Evolutionary conservation across 345 rosid genomes (phyloP), one percentile per base, ranked within the genome.

Genomic region (Brassica nigra): DNA sequence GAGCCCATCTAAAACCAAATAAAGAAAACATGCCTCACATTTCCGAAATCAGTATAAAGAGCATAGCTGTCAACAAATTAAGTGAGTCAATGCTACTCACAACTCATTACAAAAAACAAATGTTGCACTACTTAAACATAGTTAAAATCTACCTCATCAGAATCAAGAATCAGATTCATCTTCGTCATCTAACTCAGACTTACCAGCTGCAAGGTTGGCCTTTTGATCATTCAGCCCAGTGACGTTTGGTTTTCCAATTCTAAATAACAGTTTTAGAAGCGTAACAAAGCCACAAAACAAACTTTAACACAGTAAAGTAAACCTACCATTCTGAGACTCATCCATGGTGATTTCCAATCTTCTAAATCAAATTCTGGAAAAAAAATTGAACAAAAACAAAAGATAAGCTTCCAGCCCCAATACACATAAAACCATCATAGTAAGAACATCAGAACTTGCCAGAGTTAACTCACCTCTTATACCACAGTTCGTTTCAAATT

Each of bases 201-300:
- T 86, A 27, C 30, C 84, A 5, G 76, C 83, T 84, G 84, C 33
- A 28, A 82, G 74, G 12, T 82, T 85, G 1, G 77, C 37, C 61
- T 74, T 12, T 76, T 86, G 83, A 6, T 67, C 75, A 44, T 71
- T 68, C 49, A 72, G 78, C 28, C 3, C 37, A 39, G 47, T 66
- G 9, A 16, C 36, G 37, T 23, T 15, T 7, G 76, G 29, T 62
- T 62, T 36, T 62, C 12, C n/a, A 34, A 34, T 20, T 71, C 76
- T 65, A 75, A 39, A 66, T 11, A 37, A 37, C 12, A 44, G n/a
- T 42, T 44, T 0, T 44, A 44, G 4, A 3, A 44, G 52, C 52
- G n/a, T 44, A 11, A 44, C n/a, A 44, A 44, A 3, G 14, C 52
- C 52, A 44, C 52, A 44, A 44, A 44, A 44, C 52, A 44, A 44